Conservation (phyloP, 768 basidiomycete species). For the Pleurotus ostreatus region DNA sequence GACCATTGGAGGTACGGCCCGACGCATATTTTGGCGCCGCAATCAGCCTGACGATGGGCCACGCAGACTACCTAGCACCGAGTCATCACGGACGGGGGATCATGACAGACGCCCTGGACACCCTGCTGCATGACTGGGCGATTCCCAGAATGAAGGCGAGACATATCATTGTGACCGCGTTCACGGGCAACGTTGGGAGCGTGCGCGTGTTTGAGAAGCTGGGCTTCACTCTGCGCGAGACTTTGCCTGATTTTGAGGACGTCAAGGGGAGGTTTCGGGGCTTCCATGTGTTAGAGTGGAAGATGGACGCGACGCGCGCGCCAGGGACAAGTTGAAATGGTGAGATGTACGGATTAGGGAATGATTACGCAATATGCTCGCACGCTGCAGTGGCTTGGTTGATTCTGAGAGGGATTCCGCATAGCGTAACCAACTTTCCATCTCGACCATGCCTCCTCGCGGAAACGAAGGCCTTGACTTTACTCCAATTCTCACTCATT, state of each 20-base stretch:
- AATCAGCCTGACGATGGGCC: neutral
- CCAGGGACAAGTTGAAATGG: neutral
- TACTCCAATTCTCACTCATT: constrained; percentile 86
- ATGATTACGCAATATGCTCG: constrained; percentile 8
- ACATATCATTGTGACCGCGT: constrained; percentile 38
- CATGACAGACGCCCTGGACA: constrained; percentile 62
- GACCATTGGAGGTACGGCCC: constrained; percentile 40
- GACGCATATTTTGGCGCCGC: neutral
- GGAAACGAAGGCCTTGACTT: constrained; percentile 74
- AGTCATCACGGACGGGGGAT: constrained; percentile 66
- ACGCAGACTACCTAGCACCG: constrained; percentile 55
- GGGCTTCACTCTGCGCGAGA: constrained; percentile 42
- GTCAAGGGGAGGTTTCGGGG: constrained; percentile 33
- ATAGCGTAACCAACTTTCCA: constrained; percentile 3
- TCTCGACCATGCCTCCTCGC: constrained; percentile 45
- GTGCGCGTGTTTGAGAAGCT: constrained; percentile 65
- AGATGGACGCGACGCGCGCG: neutral
- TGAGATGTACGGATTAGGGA: neutral
- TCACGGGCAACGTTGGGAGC: constrained; percentile 55
- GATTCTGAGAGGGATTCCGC: neutral
- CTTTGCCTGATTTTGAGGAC: constrained; percentile 32
- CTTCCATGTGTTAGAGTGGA: constrained; percentile 33
- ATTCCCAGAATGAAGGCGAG: constrained; percentile 61
- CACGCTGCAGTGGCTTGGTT: neutral
- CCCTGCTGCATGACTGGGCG: constrained; percentile 54